phyloP scores from a whole-genome alignment of 345 rosid species.

The Populus deltoides region DNA sequence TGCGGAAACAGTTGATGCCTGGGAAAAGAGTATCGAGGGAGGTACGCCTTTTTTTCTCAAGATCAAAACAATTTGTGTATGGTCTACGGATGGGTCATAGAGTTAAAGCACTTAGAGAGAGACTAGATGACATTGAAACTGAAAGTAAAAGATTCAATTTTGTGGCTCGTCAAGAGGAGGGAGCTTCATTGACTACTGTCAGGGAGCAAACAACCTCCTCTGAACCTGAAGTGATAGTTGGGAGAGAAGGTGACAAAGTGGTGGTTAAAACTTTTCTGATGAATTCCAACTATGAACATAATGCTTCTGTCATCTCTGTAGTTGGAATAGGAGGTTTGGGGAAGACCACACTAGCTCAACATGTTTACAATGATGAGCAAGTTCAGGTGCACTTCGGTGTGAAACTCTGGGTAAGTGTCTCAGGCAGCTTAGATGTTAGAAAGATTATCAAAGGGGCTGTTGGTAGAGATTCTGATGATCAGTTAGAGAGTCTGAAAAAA shows the following conservation, averaged over 20 bases:
- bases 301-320: slow-evolving; percentile 6
- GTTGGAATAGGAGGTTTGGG: slow-evolving; percentile 25
- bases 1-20: not conserved
- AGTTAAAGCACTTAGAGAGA: slow-evolving; percentile 16
- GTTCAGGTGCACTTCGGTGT: slow-evolving; percentile 15
- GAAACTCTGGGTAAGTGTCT: slow-evolving; percentile 22
- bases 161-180: not conserved
- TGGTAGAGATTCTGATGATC: not conserved
- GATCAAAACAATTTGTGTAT: slow-evolving; percentile 5
- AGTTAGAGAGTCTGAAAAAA: not conserved
- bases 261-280: not conserved
- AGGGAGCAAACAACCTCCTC: not conserved
- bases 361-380: slow-evolving; percentile 15
- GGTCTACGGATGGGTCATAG: not conserved
- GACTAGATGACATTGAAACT: slow-evolving; percentile 8
- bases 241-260: slow-evolving; percentile 18
- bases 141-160: not conserved
- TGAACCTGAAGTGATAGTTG: slow-evolving; percentile 5
- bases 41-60: not conserved
- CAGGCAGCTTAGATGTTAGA: slow-evolving; percentile 14
- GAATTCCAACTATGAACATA: too few species aligned
- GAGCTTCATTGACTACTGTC: not conserved
- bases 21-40: not conserved
- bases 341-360: slow-evolving; percentile 29
- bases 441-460: not conserved